Conservation (phyloP, 2,329 filamentous ascomycete genomes). For the Aspergillus fumigatus region DNA sequence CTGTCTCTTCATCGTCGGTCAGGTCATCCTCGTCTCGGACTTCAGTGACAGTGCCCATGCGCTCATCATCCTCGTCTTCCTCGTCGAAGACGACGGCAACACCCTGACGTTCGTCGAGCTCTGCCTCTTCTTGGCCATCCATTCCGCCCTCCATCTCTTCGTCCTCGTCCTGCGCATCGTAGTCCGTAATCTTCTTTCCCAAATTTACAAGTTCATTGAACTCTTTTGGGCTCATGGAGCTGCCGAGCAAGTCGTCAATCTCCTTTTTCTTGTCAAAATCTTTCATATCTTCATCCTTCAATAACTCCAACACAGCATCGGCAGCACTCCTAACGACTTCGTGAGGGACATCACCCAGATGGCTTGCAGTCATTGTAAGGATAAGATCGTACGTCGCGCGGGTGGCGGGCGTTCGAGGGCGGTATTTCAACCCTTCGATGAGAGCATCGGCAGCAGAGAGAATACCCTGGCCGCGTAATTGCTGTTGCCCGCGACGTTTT, state of each 20-base stretch:
- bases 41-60: conserved; percentile 72
- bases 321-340: conserved; percentile 90
- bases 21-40: conserved; percentile 75
- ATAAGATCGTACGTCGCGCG: conserved; percentile 93
- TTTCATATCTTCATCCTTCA: conserved; percentile 94
- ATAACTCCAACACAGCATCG: conserved; percentile 80
- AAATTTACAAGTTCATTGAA: conserved; percentile 97
- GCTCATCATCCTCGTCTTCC: conserved; percentile 80
- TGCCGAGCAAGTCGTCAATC: conserved; percentile 88
- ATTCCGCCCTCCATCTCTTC: conserved; percentile 74
- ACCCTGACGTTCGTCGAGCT: conserved; percentile 90
- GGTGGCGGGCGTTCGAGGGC: conserved; percentile 85
- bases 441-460: conserved; percentile 78
- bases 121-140: conserved; percentile 61
- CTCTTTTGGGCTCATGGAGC: conserved; percentile 74
- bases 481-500: conserved; percentile 71
- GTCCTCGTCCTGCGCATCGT: conserved; percentile 93
- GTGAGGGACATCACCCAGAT: conserved; percentile 87
- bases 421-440: conserved; percentile 87
- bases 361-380: conserved; percentile 80
- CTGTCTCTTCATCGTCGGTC: conserved; percentile 72
- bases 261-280: conserved; percentile 99
- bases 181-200: conserved; percentile 98
- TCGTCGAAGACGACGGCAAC: conserved; percentile 97
- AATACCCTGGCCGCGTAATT: conserved; percentile 69